Base-by-base conservation (phyloP, 2,329 filamentous ascomycete genomes). In the Endothia cerciana region DNA sequence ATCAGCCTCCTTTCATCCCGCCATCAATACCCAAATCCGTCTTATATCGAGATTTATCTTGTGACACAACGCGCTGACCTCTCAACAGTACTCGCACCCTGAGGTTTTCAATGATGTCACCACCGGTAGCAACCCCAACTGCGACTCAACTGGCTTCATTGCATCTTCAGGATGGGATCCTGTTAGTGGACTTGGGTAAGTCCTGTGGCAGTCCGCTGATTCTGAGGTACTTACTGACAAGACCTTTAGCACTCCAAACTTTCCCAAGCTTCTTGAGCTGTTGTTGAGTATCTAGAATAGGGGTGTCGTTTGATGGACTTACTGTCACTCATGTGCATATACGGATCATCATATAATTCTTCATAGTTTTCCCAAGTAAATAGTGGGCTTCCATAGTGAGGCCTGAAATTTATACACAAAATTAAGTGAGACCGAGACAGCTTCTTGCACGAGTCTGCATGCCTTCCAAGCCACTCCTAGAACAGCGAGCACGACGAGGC, bases 51-150 rank as follows among this genome's bases (percentile, higher is more conserved):
- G 25, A 36, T 36, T 36, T 51, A 13, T 47, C 15, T 6, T 58
- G 57, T 5, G 15, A 11, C n/a, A 49, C 45, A 57, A 38, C n/a
- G 28, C 17, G 22, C 41, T 63, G 53, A 63, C 22, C 10, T 13
- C 17, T 19, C 5, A 11, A 30, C 33, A 73, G 68, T 76, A 76
- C 60, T 56, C 65, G 11, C 72, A 76, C 56, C 74, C 74, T 1
- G 74, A 75, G 45, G 72, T 74, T 3, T 74, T 76, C 64, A 72
- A 72, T 56, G 74, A 76, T 60, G 65, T 76, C 6, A 71, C 70
- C 15, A 65, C 47, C 1, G 74, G 74, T 7, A 67, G 66, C 45
- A 77, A 75, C 64, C 74, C 75, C 2, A 75, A 74, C 30, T 77
- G 75, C 51, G 69, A 70, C 30, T 74, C 72, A 8, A 59, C 69